phyloP scores from a whole-genome alignment of 495 filamentous ascomycete genomes.

The Hypoxylon fuscum region DNA sequence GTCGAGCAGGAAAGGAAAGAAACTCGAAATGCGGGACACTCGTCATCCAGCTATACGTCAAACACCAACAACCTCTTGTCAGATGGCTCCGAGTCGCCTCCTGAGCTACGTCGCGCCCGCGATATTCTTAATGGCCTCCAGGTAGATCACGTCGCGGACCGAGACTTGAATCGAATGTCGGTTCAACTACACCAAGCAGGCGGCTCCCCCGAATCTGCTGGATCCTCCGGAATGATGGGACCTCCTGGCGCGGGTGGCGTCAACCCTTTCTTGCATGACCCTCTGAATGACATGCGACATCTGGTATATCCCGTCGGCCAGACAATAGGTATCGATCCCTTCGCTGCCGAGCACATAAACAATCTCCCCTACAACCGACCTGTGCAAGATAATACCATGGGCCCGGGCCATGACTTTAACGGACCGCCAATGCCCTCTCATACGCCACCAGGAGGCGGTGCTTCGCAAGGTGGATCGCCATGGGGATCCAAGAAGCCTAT shows the following conservation, averaged over 20 bases:
- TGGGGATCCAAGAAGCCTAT: conserved; percentile 84
- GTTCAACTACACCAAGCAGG: conserved; percentile 72
- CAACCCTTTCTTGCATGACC: conserved; percentile 54
- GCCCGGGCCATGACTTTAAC: conserved; percentile 36
- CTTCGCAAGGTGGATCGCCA: conserved; percentile 45
- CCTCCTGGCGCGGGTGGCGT: conserved; percentile 46
- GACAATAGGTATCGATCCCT: conserved; percentile 91
- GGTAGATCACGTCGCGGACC: conserved; percentile 79
- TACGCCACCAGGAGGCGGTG: conserved; percentile 37
- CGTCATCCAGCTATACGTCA: conserved; percentile 47
- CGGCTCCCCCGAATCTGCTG: conserved; percentile 57
- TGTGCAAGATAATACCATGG: conserved; percentile 43
- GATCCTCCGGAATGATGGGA: conserved; percentile 55
- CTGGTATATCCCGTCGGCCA: conserved; percentile 91
- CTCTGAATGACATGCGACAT: conserved; percentile 74
- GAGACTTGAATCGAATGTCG: conserved; percentile 78
- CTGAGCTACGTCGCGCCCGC: conserved; percentile 87
- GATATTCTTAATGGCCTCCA: conserved; percentile 85
- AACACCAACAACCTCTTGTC: conserved; percentile 49
- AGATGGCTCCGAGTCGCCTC: conserved; percentile 68
- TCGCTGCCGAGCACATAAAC: conserved; percentile 91
- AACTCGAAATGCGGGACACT: conserved; percentile 53
- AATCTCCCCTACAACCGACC: conserved; percentile 84
- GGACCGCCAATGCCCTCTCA: conserved; percentile 38
- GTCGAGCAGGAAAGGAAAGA: conserved; percentile 55